Base-by-base conservation (phyloP, 257 asterid genomes). In the Solanum medicagineum region DNA sequence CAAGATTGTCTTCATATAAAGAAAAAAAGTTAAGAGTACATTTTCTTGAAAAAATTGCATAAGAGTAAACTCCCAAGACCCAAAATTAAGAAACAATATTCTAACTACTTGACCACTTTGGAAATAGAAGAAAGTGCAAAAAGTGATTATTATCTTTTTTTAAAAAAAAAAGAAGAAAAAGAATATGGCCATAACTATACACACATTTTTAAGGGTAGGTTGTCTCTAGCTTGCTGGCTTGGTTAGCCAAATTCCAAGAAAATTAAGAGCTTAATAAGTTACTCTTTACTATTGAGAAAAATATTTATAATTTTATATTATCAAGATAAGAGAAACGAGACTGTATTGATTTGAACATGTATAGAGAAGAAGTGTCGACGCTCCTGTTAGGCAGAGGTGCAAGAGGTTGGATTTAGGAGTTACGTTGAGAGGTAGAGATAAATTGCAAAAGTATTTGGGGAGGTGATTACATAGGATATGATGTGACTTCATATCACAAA, bases 61-160 rank as follows among this genome's bases (percentile, higher is more conserved):
- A 12, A 22, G 36, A 47, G 45, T 53, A 0, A 83, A 81, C 69
- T 63, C 10, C 63, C 24, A 63, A 81, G 42, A 36, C 42, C 42
- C 42, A 36, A 36, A 36, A 36, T 36, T 36, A 82, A 89, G 82
- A 81, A 81, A 84, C 62, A 73, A 80, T 65, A 17, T 53, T 63
- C 84, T 85, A 87, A 81, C 89, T 79, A 85, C 85, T 87, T 86
- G 85, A 85, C 66, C 66, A 84, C 85, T 83, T 84, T 89, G 88
- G 89, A 85, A 87, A 83, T 81, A 84, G 68, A 84, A 83, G 84
- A 86, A 75, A 62, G 86, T 70, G 86, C 42, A 81, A 81, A 83
- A 86, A 75, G 81, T 42, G 65, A 62, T 54, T 54, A 63, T 81
- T 86, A 40, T 29, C 49, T n/a, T 82, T 65, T 81, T 81, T 36